A percentile compares a stretch with the other conserved stretches of the same genome.
Evolutionary conservation across 1,284 basidiomycete genomes (phyloP).

Genomic region (Sutorius eximius): DNA sequence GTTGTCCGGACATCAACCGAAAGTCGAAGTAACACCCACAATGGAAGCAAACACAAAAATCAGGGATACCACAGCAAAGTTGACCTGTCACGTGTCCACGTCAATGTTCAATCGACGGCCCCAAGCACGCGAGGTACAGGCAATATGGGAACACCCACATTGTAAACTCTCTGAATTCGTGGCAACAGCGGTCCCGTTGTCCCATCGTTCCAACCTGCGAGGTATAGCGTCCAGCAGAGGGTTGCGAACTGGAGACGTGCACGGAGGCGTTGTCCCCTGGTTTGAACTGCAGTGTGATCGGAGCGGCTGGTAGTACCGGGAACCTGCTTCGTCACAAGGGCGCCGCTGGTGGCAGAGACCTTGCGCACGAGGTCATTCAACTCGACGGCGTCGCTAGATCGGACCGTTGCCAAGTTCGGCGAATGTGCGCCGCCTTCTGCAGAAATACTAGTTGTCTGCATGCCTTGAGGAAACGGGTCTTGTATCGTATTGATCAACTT

Average conservation of each 20-base stretch:
- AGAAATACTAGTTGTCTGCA: constrained; percentile 13
- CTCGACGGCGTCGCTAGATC: constrained; percentile 10
- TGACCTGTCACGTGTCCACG: constrained; percentile 15
- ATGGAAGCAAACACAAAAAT: constrained; percentile 35
- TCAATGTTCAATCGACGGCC: neutral
- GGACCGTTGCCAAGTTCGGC: constrained; percentile 3
- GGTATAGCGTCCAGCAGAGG: constrained; percentile 33
- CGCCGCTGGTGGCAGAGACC: neutral
- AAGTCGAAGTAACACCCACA: constrained; percentile 17
- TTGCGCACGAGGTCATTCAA: constrained; percentile 12
- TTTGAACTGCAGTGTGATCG: constrained; percentile 3
- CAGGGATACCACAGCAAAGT: constrained; percentile 33
- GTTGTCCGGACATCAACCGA: neutral
- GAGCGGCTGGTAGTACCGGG: neutral
- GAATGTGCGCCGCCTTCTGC: constrained; percentile 8
- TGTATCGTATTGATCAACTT: neutral
- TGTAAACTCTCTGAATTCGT: constrained; percentile 33
- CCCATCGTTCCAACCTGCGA: constrained; percentile 36
- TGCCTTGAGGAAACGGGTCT: neutral
- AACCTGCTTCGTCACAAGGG: neutral
- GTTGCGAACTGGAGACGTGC: constrained; percentile 30
- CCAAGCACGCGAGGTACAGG: neutral
- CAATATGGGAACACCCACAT: constrained; percentile 13
- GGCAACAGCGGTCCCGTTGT: constrained; percentile 35
- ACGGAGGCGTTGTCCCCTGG: constrained; percentile 21